phyloP scores from a whole-genome alignment of 306 rosid species.

The Sphenostylis stenocarpa region DNA sequence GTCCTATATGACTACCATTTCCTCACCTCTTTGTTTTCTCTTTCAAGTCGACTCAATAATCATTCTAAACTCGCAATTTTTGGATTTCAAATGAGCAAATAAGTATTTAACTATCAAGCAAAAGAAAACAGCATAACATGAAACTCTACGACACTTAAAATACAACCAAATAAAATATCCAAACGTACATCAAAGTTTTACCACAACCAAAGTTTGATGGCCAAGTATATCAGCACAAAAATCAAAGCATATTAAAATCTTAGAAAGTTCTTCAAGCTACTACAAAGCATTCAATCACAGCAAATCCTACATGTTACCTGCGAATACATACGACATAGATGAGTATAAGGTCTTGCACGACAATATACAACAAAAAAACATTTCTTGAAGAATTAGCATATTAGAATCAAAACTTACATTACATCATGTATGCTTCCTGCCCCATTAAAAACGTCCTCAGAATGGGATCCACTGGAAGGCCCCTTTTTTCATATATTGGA shows the following conservation, averaged over 20 bases:
- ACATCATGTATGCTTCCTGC: conserved; percentile 35
- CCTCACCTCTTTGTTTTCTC: too few species aligned
- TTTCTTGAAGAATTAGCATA: background rate
- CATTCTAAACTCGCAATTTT: background rate
- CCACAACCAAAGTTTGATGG: background rate
- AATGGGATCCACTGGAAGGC: conserved; percentile 62
- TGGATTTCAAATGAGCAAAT: background rate
- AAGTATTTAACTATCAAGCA: background rate
- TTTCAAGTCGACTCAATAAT: background rate
- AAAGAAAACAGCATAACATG: background rate
- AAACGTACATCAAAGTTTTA: background rate
- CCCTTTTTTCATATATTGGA: conserved; percentile 44
- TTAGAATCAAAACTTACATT: conserved; percentile 29
- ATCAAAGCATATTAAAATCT: background rate
- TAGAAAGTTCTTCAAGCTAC: background rate
- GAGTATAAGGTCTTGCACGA: background rate
- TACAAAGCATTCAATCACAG: background rate
- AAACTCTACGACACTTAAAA: background rate
- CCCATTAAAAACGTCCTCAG: conserved; percentile 33
- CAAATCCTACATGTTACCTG: background rate
- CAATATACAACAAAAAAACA: background rate
- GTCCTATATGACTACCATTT: too few species aligned
- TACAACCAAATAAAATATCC: background rate
- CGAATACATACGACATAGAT: background rate
- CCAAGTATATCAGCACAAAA: background rate